Conservation (phyloP, 371 early-diverging fungal species). For the Apophysomyces sp. region DNA sequence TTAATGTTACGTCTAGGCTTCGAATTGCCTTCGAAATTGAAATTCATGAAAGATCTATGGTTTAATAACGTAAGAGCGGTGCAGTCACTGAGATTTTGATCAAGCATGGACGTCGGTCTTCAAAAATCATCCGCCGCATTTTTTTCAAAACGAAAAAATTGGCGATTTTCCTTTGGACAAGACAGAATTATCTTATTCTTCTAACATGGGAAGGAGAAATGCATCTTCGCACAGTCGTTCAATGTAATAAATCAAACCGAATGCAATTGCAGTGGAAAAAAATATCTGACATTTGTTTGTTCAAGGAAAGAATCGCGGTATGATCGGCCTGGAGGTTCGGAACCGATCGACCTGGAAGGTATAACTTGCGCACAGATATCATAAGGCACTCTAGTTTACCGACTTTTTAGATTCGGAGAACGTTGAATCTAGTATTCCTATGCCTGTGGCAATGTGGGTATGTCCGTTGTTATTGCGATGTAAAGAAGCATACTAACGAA, state of each 20-base stretch:
- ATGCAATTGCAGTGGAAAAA: not conserved
- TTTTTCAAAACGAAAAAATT: too few relatives aligned
- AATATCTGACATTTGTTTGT: not conserved
- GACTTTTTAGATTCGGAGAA: not conserved
- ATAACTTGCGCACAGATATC: not conserved
- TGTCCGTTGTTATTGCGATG: not conserved
- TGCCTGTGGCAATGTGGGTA: constrained; percentile 86
- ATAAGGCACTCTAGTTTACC: not conserved
- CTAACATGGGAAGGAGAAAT: not conserved
- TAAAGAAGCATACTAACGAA: not conserved
- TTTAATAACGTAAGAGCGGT: constrained; percentile 3
- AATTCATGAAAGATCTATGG: constrained; percentile 28
- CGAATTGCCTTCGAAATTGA: constrained; percentile 74
- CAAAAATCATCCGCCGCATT: not conserved
- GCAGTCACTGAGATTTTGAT: not conserved
- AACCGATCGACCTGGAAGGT: not conserved
- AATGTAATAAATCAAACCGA: not conserved
- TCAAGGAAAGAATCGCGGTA: not conserved
- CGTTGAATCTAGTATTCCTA: constrained; percentile 50
- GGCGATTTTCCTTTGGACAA: too few relatives aligned
- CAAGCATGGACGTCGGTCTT: not conserved
- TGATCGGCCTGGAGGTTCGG: not conserved
- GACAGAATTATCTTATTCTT: too few relatives aligned
- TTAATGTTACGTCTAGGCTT: constrained; percentile 73
- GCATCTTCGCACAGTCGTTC: not conserved